Percentiles rank a stretch among this genome's conserved stretches.
Conservation (phyloP, 345 rosid species). For the Rhodamnia rubescens region DNA sequence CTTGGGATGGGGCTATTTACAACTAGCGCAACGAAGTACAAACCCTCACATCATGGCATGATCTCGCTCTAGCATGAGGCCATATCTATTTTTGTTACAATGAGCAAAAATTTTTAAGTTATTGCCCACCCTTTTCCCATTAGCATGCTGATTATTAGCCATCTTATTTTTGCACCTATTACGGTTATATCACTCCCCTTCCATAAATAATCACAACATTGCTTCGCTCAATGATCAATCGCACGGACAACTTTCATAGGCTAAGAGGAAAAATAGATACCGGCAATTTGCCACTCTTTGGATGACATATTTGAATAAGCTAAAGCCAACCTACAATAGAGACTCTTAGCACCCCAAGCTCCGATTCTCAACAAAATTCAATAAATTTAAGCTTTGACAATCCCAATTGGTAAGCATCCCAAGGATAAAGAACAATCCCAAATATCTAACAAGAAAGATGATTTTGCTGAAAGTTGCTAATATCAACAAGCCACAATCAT, state of each 20-base stretch:
- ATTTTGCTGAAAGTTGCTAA: neutral
- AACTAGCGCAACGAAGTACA: neutral
- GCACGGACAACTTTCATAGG: neutral
- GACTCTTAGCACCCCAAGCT: neutral
- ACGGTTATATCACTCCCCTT: neutral
- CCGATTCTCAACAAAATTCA: neutral
- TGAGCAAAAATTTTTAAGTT: neutral
- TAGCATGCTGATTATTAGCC: neutral
- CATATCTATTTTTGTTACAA: neutral
- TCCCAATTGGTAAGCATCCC: neutral
- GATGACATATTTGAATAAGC: neutral
- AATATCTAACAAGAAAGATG: neutral
- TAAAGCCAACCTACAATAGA: neutral
- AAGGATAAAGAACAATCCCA: neutral
- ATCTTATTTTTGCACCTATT: neutral
- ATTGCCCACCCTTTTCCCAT: neutral
- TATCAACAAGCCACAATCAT: neutral
- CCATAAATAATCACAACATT: neutral
- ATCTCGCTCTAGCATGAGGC: neutral
- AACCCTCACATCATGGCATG: neutral
- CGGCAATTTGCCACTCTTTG: neutral
- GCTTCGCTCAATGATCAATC: neutral
- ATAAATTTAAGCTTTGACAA: neutral
- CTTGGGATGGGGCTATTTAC: too few species aligned
- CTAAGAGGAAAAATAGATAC: neutral